These are phyloP conservation scores for Myriosclerotinia scirpicola DNA, from an alignment of 2,329 filamentous ascomycete genomes.

Conservation along the genomic window DNA sequence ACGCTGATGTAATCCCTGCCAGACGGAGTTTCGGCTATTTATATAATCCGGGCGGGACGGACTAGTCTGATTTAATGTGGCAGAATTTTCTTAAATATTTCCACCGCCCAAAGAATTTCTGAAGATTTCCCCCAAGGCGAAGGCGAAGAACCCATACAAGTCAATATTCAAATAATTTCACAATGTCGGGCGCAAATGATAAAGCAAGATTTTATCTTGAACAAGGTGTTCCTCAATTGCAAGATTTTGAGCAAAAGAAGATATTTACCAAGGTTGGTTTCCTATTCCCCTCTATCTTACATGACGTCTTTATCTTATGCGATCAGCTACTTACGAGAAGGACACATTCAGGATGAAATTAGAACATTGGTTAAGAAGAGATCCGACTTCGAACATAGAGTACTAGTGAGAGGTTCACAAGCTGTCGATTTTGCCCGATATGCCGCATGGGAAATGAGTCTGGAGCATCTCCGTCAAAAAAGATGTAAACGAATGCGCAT, in stretches of 20 bases:
- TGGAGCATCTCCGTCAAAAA: slow-evolving; percentile 77
- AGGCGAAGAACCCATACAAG: neutral
- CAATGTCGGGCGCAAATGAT: slow-evolving; percentile 82
- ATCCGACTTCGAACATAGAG: slow-evolving; percentile 88
- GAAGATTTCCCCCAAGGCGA: neutral
- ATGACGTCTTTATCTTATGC: neutral
- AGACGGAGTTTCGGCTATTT: neutral
- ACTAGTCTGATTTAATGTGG: neutral
- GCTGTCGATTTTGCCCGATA: slow-evolving; percentile 83
- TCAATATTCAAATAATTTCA: slow-evolving; percentile 16
- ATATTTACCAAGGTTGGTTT: slow-evolving; percentile 73
- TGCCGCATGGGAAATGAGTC: slow-evolving; percentile 67
- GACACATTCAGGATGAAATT: slow-evolving; percentile 72
- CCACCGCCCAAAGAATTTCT: slow-evolving; percentile 24
- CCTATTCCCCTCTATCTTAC: slow-evolving; percentile 23
- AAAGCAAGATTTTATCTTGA: slow-evolving; percentile 96
- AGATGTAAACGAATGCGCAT: slow-evolving; percentile 79
- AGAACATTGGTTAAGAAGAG: slow-evolving; percentile 83
- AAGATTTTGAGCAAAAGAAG: slow-evolving; percentile 87
- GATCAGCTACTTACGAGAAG: neutral
- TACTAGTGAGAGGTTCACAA: slow-evolving; percentile 77
- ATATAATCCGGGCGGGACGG: neutral
- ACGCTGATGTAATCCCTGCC: neutral
- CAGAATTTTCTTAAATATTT: neutral
- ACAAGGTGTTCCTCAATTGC: slow-evolving; percentile 85